Percentiles rank a stretch among this genome's conserved stretches.
Evolutionary conservation across 169 alveolate species (phyloP).

Genomic region (Babesia sp.): DNA sequence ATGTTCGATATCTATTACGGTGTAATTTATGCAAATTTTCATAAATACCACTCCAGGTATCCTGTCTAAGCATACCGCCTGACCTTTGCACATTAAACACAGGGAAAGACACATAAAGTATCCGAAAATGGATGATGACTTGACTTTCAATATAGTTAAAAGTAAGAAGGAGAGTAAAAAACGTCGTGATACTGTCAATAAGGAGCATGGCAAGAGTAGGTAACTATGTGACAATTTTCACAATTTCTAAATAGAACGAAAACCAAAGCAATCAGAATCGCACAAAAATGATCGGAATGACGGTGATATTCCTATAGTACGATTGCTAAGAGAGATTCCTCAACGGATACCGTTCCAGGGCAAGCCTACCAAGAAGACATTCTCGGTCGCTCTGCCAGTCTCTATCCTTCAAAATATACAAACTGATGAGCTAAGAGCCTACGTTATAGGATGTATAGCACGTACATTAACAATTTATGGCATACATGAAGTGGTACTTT

Average conservation of each 20-base stretch:
- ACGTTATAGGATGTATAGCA: slow-evolving; percentile 90
- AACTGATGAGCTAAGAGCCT: slow-evolving; percentile 85
- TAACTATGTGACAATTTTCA: not conserved
- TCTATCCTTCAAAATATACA: slow-evolving; percentile 81
- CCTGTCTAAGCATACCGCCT: too few species aligned
- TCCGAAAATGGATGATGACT: slow-evolving; percentile 21
- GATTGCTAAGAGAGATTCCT: slow-evolving; percentile 57
- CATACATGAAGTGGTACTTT: slow-evolving; percentile 91
- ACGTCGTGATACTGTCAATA: not conserved
- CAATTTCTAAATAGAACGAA: not conserved
- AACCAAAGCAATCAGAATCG: not conserved
- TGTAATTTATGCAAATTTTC: too few species aligned
- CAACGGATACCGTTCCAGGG: slow-evolving; percentile 75
- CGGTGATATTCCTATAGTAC: slow-evolving; percentile 19
- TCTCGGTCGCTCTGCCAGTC: slow-evolving; percentile 84
- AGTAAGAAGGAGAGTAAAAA: slow-evolving; percentile 7
- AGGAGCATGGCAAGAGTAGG: slow-evolving; percentile 10
- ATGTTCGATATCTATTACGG: too few species aligned
- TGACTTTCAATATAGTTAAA: slow-evolving; percentile 19
- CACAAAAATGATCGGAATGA: not conserved
- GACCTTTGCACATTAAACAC: too few species aligned
- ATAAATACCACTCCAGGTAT: too few species aligned
- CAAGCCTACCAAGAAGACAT: slow-evolving; percentile 71
- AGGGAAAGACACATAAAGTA: too few species aligned
- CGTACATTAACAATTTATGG: slow-evolving; percentile 88